Evolutionary conservation across 768 basidiomycete species (phyloP), one percentile per base, ranked within the genome.

Genomic region (Russula olivacea): DNA sequence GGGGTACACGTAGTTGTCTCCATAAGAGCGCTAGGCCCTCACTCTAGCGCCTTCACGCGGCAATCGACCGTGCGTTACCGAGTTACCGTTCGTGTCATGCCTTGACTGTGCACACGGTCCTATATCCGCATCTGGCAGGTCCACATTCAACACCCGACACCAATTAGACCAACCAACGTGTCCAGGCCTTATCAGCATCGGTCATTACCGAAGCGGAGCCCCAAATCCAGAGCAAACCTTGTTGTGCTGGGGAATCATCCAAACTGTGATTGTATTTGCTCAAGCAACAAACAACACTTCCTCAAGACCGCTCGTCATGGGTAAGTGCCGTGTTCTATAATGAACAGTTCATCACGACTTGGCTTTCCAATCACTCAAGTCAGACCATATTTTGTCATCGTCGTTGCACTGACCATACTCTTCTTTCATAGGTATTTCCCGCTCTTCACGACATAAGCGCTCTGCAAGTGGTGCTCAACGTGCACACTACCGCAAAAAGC

Each of bases 401-500:
- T 25, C 10, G 14, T 4, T 50, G 17, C 21, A 9, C 36, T 49
- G n/a, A 41, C n/a, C 36, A 48, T n/a, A 25, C 9, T 30, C 21
- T 38, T 34, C 12, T n/a, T 28, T 3, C 59, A 28, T 70, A 93
- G 95, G 95, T 93, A 98, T 98, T 76, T 91, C 96, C 73, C 89
- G 96, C 72, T 85, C 93, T 68, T 96, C 94, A 72, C 85, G 96
- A 76, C 93, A 98, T 84, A 98, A 98, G 80, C 93, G 95, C 75
- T 90, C 93, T 69, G 88, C 84, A 71, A 88, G 93, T 54, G 96
- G 92, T 72, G 92, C 90, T 64, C 90, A 93, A 78, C 88, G 90
- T 71, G 86, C 93, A 71, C 86, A 89, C 80, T 96, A 94, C 81
- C 93, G 96, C 83, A 99, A 99, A 86, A 99, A 98, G 92, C 88